Base-by-base conservation (phyloP, 805 yeast genomes). In the Yarrowia sp. region DNA sequence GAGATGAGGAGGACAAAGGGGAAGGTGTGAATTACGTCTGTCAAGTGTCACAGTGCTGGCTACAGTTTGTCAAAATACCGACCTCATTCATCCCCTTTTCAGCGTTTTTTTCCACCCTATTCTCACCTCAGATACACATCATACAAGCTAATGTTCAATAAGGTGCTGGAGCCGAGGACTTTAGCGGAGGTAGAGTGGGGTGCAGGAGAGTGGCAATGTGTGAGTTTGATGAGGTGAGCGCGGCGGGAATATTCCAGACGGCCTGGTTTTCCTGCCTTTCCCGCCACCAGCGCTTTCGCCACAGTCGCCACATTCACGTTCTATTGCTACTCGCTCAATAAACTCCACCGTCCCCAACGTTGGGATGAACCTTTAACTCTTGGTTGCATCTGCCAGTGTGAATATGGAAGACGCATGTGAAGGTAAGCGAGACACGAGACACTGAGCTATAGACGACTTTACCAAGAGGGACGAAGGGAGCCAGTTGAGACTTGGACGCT, bases 141-240 rank as follows among this genome's bases (percentile, higher is more conserved):
- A 8, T 7, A 9, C 63, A 56, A 41, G 63, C 63, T 56, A 41
- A 56, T 41, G 40, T 15, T 2, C 10, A 56, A 41, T 56, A 56
- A 56, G 63, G 63, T 56, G 46, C 63, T 56, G 48, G 63, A 56
- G 63, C 63, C 63, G 63, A 56, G 63, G 63, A 56, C 63, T 56
- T 56, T 41, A 42, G 63, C 63, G 61, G 61, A 55, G 61, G 59
- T 53, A 56, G 63, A 42, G 63, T 42, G 63, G 63, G 63, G 63
- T 56, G 63, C 63, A 56, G 63, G 48, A 35, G 52, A 49, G 40
- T 32, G 53, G 53, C 40, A 15, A 49, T 32, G 15, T 55, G 12
- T 12, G 19, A 14, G 55, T 48, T 26, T 26, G 52, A 48, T 46
- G 36, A 45, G 9, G 26, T 8, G 46, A 4, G 48, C 3, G 12